Conservation (phyloP, 1,284 basidiomycete genomes). For the Ganoderma lucidum region DNA sequence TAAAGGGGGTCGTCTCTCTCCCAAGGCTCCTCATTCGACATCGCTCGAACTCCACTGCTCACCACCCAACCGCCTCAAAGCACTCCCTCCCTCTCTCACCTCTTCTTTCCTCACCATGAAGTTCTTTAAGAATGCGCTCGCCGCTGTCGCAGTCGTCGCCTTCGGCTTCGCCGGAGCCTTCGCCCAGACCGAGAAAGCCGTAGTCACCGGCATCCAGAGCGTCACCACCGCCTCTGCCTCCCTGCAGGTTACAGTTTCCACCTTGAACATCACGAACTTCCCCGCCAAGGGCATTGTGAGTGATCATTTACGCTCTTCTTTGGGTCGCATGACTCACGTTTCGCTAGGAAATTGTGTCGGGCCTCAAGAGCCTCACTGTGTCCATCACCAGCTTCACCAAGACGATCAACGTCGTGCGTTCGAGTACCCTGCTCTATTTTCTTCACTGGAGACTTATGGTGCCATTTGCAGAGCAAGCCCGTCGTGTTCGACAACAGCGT, state of each 20-base stretch:
- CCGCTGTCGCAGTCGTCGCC: slow-evolving; percentile 7
- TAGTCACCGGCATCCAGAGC: slow-evolving; percentile 5
- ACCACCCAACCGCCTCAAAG: not conserved
- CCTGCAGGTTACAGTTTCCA: slow-evolving; percentile 5
- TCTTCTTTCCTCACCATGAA: slow-evolving; percentile 3
- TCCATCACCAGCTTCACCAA: not conserved
- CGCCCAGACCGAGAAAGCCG: slow-evolving; percentile 6
- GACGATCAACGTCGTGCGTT: slow-evolving; percentile 2
- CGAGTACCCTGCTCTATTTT: no score
- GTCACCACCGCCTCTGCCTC: slow-evolving; percentile 2
- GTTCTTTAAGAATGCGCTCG: slow-evolving; percentile 13
- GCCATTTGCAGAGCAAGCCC: not conserved
- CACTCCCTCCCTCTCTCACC: not conserved
- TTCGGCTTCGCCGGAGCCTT: not conserved
- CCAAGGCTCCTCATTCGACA: slow-evolving; percentile 7
- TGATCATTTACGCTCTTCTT: no score
- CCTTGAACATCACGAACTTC: not conserved
- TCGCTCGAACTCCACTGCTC: slow-evolving; percentile 7
- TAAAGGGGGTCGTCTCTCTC: not conserved
- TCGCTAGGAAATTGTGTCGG: not conserved
- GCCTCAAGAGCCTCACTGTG: not conserved
- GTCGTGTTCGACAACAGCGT: not conserved
- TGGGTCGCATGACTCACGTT: not conserved
- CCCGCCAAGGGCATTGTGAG: not conserved
- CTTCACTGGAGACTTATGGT: no score